Evolutionary conservation across 2,329 filamentous ascomycete genomes (phyloP).

Genomic region (Botrytis elliptica): DNA sequence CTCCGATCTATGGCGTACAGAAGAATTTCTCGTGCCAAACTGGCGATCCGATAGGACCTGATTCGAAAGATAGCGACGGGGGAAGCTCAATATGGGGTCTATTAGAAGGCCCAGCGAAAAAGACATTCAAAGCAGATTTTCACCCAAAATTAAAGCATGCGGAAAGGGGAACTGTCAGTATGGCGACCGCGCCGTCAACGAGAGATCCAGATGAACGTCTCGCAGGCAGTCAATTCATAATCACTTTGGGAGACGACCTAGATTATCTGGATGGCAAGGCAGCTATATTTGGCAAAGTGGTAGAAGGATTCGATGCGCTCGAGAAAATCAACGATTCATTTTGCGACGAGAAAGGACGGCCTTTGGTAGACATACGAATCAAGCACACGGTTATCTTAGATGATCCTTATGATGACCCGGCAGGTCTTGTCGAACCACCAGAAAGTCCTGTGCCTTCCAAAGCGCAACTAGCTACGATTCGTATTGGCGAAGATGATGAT

Average conservation of each 20-base stretch:
- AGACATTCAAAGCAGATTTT: conserved; percentile 80
- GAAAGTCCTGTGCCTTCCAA: conserved; percentile 78
- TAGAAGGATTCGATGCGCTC: conserved; percentile 90
- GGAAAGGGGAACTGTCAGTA: conserved; percentile 90
- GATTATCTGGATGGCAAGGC: conserved; percentile 91
- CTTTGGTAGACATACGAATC: conserved; percentile 91
- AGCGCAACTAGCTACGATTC: conserved; percentile 84
- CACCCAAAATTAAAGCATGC: conserved; percentile 84
- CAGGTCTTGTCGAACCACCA: conserved; percentile 72
- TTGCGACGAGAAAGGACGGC: conserved; percentile 79
- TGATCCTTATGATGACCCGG: conserved; percentile 84
- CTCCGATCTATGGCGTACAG: conserved; percentile 86
- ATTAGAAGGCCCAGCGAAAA: conserved; percentile 66
- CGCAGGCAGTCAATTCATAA: conserved; percentile 88
- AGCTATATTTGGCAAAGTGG: conserved; percentile 92
- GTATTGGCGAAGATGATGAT: conserved; percentile 86
- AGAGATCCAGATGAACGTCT: conserved; percentile 78
- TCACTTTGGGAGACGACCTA: conserved; percentile 85
- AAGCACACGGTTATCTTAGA: conserved; percentile 90
- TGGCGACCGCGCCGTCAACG: conserved; percentile 82
- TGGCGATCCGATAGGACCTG: conserved; percentile 87
- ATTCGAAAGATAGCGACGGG: conserved; percentile 81
- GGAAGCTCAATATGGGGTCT: conserved; percentile 91
- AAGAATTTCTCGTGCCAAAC: conserved; percentile 96
- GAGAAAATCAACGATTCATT: conserved; percentile 93